Evolutionary conservation across 441 rosid genomes (phyloP), one percentile per base, ranked within the genome.

Genomic region (Syzygium syzygioides): DNA sequence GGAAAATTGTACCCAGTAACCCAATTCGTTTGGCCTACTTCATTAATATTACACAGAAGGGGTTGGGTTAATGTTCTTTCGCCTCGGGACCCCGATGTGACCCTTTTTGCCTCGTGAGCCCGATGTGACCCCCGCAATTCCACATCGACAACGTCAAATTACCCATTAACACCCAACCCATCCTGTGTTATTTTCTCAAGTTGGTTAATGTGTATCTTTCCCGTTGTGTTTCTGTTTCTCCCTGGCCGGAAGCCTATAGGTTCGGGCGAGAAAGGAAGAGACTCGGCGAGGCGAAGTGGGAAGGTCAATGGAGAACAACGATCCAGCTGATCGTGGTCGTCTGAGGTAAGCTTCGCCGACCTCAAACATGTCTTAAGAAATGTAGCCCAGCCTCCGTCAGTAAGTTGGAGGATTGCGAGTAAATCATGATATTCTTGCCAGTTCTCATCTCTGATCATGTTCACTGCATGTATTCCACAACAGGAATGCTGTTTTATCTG

Each of bases 221-320:
- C 41, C 41, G 5, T 37, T 37, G 41, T 37, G 41, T 37, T 37
- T 37, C 41, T 4, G 3, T 37, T 37, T 37, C 6, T 37, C 41
- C 41, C 41, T 37, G 41, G 41, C 41, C 41, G 41, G 41, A 37
- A 37, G 41, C 5, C 41, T 37, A 37, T 37, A 37, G 41, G 41
- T 37, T 37, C 41, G 6, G 41, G n/a, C n/a, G 62, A 59, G 68
- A 60, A n/a, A 60, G 68, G 32, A n/a, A 60, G 32, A 6, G 17
- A 0, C 18, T 60, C 26, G 5, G 64, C 17, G 17, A 14, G 0
- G 32, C 32, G n/a, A 59, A 0, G 30, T 0, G 64, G 30, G 13
- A 5, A 59, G 64, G 0, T 59, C 26, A n/a, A 14, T 14, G 68
- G 32, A 59, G 64, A 26, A 59, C 64, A 11, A 57, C 62, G 9